phyloP scores from a whole-genome alignment of 306 rosid genomes.

The Spatholobus suberectus region DNA sequence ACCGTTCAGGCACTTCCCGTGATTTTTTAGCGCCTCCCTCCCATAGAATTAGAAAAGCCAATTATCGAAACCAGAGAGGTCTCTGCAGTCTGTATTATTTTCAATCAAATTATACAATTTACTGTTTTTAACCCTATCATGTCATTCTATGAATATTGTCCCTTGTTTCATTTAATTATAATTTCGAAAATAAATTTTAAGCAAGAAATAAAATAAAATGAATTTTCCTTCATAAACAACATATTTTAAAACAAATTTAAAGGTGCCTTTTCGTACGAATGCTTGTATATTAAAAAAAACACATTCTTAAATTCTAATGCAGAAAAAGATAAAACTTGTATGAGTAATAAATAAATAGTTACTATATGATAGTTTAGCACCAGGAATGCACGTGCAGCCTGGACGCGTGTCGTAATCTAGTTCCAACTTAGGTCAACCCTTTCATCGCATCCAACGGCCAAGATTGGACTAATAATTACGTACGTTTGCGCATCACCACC shows the following conservation, averaged over 20 bases:
- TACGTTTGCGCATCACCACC: not conserved
- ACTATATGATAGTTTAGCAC: not conserved
- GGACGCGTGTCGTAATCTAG: slow-evolving; percentile 52
- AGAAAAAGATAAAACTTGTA: not conserved
- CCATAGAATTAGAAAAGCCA: slow-evolving; percentile 3
- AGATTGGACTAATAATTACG: not conserved
- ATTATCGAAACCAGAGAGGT: not conserved
- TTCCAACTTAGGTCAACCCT: not conserved
- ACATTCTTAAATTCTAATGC: not conserved
- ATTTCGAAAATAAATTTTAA: not conserved
- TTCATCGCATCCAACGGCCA: slow-evolving; percentile 41
- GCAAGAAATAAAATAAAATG: not conserved
- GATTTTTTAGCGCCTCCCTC: slow-evolving; percentile 12
- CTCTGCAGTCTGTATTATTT: not conserved
- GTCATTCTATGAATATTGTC: not conserved
- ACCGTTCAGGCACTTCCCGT: slow-evolving; percentile 50
- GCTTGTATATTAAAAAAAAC: not conserved
- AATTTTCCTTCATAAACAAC: not conserved
- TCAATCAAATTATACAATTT: not conserved
- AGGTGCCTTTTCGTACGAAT: not conserved
- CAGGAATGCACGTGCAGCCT: slow-evolving; percentile 48
- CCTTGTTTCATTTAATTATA: not conserved
- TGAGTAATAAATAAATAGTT: not conserved
- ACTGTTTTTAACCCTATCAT: not conserved
- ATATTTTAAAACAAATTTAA: not conserved